Conservation (phyloP, 2,329 filamentous ascomycete genomes). For the Aspergillus luchuensis region DNA sequence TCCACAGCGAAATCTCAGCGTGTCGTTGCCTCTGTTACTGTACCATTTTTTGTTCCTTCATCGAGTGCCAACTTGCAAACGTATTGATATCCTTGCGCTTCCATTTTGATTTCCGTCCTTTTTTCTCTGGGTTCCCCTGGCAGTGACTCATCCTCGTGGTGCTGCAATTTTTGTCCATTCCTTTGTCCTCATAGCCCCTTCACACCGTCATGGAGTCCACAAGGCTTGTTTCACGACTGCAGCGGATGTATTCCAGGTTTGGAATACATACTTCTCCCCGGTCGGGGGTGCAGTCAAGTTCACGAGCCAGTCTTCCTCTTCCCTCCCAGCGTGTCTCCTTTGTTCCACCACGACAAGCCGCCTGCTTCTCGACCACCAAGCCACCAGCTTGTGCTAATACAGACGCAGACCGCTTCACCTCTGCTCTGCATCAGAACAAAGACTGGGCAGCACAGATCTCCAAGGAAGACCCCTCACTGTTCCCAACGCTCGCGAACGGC, state of each 20-base stretch:
- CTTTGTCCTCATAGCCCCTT: neutral
- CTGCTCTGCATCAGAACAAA: conserved; percentile 68
- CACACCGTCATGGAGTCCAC: conserved; percentile 22
- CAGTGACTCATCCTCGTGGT: neutral
- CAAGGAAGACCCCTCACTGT: conserved; percentile 69
- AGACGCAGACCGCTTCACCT: conserved; percentile 59
- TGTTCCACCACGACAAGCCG: conserved; percentile 13
- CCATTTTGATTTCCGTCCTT: neutral
- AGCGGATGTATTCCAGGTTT: neutral
- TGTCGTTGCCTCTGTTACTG: conserved; percentile 7
- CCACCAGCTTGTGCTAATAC: conserved; percentile 21
- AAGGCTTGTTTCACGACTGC: conserved; percentile 23
- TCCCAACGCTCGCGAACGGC: conserved; percentile 66
- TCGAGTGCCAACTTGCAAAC: neutral
- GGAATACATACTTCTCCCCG: too few relatives aligned
- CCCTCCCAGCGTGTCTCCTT: neutral
- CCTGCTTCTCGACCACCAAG: conserved; percentile 24
- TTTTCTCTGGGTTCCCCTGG: neutral
- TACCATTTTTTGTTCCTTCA: neutral
- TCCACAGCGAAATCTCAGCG: neutral
- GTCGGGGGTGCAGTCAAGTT: conserved; percentile 1
- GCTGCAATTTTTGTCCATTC: neutral
- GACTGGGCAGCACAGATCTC: conserved; percentile 68
- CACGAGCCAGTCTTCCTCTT: neutral
- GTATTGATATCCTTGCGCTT: neutral